These are phyloP conservation scores for Carex kokanica DNA, from an alignment of 176 grass and related monocot species.

Conservation along the genomic window DNA sequence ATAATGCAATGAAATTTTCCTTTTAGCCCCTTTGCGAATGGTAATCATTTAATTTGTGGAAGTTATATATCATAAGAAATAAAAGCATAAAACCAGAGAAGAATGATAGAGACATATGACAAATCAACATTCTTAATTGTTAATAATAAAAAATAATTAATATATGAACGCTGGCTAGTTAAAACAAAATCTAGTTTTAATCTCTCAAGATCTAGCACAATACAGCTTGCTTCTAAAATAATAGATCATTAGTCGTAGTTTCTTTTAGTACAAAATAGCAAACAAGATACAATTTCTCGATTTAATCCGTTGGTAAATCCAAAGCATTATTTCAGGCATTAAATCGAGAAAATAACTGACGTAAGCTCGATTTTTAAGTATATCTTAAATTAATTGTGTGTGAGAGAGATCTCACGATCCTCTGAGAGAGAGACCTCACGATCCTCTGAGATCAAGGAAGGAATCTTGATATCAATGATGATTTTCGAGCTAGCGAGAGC, in stretches of 20 bases:
- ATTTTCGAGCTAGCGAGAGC: background rate
- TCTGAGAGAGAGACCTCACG: background rate
- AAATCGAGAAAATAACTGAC: background rate
- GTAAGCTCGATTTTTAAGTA: background rate
- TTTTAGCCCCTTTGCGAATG: background rate
- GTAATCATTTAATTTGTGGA: background rate
- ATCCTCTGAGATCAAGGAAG: background rate
- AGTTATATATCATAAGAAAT: background rate
- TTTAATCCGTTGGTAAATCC: background rate
- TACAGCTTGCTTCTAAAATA: background rate
- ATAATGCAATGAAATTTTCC: background rate
- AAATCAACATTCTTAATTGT: background rate
- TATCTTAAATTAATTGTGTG: background rate
- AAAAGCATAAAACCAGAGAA: background rate
- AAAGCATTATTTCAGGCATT: background rate
- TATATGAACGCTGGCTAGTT: background rate
- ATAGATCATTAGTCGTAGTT: background rate
- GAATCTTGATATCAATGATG: background rate
- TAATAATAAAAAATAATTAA: background rate
- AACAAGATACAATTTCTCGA: background rate
- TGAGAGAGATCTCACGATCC: too few relatives aligned
- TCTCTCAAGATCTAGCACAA: background rate
- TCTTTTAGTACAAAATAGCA: background rate
- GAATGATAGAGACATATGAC: background rate
- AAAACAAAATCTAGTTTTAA: background rate